Percentiles rank a stretch among this genome's conserved stretches.
Evolutionary conservation across 495 filamentous ascomycete species (phyloP).

Genomic region (Aspergillus haitiensis): DNA sequence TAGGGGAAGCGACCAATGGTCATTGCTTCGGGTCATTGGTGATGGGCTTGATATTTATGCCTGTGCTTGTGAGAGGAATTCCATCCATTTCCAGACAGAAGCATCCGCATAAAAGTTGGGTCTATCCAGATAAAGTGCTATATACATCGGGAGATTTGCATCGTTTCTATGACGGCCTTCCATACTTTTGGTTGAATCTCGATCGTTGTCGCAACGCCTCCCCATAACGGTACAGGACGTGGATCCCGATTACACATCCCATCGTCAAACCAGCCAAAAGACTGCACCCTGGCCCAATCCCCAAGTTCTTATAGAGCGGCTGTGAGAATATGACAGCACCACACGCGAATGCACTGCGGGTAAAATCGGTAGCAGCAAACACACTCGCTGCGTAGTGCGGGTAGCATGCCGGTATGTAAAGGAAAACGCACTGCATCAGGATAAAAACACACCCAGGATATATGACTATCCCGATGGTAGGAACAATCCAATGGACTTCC

Average conservation of each 20-base stretch:
- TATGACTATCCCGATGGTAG: conserved; percentile 50
- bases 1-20: conserved; percentile 25
- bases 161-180: too few species aligned
- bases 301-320: conserved; percentile 55
- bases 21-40: conserved; percentile 21
- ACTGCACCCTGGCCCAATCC: conserved; percentile 21
- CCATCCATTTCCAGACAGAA: not conserved
- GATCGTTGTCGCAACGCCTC: not conserved
- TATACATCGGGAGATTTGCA: too few species aligned
- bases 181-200: too few species aligned
- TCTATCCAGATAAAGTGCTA: too few species aligned
- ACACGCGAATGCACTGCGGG: conserved; percentile 46
- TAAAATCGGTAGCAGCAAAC: conserved; percentile 48
- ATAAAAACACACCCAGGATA: conserved; percentile 54
- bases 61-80: not conserved
- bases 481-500: conserved; percentile 53
- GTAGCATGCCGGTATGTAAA: conserved; percentile 45
- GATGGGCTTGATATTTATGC: conserved; percentile 25
- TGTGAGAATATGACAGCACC: conserved; percentile 50
- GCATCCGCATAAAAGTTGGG: too few species aligned
- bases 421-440: conserved; percentile 48
- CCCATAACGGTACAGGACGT: not conserved
- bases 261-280: not conserved
- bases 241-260: not conserved
- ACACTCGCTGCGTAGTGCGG: conserved; percentile 44